Evolutionary conservation across 331 rosid species (phyloP).

Genomic region (Pyracantha coccinea): DNA sequence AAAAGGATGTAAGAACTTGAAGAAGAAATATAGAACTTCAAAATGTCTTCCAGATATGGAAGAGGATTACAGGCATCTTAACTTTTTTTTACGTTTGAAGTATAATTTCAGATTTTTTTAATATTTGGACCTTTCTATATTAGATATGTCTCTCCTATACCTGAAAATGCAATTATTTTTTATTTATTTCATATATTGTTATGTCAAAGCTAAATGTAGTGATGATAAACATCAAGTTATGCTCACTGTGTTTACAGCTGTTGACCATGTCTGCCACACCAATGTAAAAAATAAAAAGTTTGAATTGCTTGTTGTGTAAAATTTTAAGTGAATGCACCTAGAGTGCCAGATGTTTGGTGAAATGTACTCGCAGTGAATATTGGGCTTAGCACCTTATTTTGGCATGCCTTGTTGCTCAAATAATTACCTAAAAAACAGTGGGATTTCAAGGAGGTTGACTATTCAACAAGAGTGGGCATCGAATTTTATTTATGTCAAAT

Average conservation of each 20-base stretch:
- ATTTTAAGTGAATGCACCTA: background rate
- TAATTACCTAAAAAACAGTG: background rate
- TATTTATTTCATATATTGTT: background rate
- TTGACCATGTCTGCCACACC: background rate
- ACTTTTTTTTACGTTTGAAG: background rate
- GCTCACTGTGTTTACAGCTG: background rate
- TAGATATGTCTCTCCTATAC: background rate
- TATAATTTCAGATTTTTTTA: background rate
- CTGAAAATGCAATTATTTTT: background rate
- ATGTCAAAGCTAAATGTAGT: background rate
- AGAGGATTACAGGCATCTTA: background rate
- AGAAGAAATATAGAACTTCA: background rate
- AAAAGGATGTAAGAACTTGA: background rate
- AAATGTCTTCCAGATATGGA: background rate
- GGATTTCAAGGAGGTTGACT: background rate
- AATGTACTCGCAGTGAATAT: background rate
- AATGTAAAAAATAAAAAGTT: background rate
- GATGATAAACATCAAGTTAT: background rate
- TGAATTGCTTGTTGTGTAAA: background rate
- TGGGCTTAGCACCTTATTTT: background rate
- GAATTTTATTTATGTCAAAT: background rate
- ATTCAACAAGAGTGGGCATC: background rate
- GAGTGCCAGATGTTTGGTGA: background rate
- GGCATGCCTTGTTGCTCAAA: background rate
- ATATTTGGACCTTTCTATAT: background rate